phyloP scores from a whole-genome alignment of 768 basidiomycete genomes.

The Imleria badia region DNA sequence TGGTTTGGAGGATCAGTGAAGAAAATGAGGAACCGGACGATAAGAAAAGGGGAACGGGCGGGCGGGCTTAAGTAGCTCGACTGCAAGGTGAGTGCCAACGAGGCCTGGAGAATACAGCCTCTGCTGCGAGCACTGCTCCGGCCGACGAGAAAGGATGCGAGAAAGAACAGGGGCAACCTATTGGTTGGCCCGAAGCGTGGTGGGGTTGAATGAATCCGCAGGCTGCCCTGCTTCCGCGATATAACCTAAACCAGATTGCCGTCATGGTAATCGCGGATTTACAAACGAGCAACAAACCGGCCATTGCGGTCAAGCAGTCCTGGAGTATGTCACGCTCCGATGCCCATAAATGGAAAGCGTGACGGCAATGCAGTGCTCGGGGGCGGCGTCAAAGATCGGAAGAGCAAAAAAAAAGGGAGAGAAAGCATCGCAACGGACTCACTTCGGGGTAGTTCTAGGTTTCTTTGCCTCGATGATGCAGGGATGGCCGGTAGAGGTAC shows the following conservation, averaged over 20 bases:
- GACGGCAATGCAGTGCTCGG: slow-evolving; percentile 27
- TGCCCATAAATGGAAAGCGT: slow-evolving; percentile 25
- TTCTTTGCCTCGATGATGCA: slow-evolving; percentile 86
- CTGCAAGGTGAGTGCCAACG: neutral
- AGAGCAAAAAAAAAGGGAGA: neutral
- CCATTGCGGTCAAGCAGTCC: slow-evolving; percentile 17
- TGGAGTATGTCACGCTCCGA: slow-evolving; percentile 22
- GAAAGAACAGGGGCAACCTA: neutral
- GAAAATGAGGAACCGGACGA: neutral
- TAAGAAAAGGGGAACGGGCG: neutral
- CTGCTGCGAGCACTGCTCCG: slow-evolving; percentile 14
- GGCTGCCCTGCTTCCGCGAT: slow-evolving; percentile 9
- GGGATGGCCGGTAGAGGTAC: slow-evolving; percentile 66
- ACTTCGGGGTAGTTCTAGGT: slow-evolving; percentile 79
- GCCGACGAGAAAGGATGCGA: slow-evolving; percentile 12
- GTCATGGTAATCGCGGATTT: slow-evolving; percentile 13
- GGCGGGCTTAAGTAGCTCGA: slow-evolving; percentile 23
- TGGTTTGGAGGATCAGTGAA: neutral
- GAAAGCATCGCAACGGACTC: slow-evolving; percentile 40
- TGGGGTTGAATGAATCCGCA: slow-evolving; percentile 3
- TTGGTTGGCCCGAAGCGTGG: neutral
- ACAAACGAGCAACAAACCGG: slow-evolving; percentile 11
- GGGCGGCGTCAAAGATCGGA: slow-evolving; percentile 3
- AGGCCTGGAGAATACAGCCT: slow-evolving; percentile 5
- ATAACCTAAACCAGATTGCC: slow-evolving; percentile 10